phyloP scores from a whole-genome alignment of 2,329 filamentous ascomycete species.

The Hypoxylon sp. region DNA sequence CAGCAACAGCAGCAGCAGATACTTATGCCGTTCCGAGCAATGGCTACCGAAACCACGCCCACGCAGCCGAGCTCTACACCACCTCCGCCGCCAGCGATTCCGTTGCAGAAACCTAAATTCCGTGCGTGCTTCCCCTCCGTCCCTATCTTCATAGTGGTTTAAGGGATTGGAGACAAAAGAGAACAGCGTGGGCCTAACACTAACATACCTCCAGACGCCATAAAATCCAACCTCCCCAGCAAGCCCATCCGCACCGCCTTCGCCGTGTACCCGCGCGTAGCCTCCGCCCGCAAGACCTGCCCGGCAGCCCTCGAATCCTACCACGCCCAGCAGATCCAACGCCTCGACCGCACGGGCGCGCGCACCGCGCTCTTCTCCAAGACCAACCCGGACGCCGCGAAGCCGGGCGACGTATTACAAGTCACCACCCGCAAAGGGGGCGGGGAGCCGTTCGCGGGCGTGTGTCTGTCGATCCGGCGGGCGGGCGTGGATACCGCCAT shows the following conservation, averaged over 20 bases:
- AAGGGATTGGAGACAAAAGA: background rate
- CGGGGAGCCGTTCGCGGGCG: conserved; percentile 90
- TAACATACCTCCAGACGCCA: conserved; percentile 43
- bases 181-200: background rate
- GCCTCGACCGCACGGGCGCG: conserved; percentile 86
- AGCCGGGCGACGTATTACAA: conserved; percentile 90
- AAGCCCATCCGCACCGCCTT: conserved; percentile 58
- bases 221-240: conserved; percentile 48
- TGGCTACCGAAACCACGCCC: conserved; percentile 57
- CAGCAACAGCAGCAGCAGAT: conserved; percentile 58
- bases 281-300: conserved; percentile 65
- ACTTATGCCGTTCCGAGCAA: conserved; percentile 55
- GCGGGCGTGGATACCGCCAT: conserved; percentile 91
- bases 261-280: conserved; percentile 66
- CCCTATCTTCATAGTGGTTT: background rate
- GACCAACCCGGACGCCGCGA: conserved; percentile 80
- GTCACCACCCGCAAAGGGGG: conserved; percentile 79
- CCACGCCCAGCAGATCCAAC: conserved; percentile 74
- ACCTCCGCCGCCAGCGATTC: conserved; percentile 31
- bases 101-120: conserved; percentile 31
- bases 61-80: conserved; percentile 34
- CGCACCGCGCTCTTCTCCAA: conserved; percentile 84
- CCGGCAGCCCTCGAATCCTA: conserved; percentile 77
- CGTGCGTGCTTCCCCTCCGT: conserved; percentile 32
- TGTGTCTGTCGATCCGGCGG: conserved; percentile 86